Evolutionary conservation across 2,329 filamentous ascomycete genomes (phyloP).

Genomic region (Biscogniauxia sp.): DNA sequence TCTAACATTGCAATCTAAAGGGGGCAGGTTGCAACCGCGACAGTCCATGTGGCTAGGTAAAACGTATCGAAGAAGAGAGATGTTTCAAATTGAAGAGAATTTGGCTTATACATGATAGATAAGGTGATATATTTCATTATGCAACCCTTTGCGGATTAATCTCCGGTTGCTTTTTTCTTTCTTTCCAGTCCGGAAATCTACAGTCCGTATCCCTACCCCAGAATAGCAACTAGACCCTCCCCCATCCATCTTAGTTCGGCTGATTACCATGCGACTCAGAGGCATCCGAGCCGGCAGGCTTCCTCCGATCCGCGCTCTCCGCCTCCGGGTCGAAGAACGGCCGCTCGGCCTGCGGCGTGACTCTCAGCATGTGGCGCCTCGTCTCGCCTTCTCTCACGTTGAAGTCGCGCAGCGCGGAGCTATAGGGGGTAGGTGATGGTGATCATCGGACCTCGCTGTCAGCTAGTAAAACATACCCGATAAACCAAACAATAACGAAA

Average conservation of each 20-base stretch:
- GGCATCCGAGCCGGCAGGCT: not conserved
- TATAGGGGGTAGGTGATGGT: not conserved
- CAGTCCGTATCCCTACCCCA: no score
- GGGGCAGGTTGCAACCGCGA: no score
- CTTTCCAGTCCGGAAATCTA: no score
- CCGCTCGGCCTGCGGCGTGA: constrained; percentile 33
- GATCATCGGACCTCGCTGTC: not conserved
- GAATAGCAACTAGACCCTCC: not conserved
- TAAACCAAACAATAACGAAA: not conserved
- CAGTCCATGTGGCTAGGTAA: no score
- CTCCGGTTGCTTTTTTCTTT: no score
- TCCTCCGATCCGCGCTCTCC: constrained; percentile 1
- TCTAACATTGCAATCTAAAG: no score
- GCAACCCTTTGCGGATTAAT: no score
- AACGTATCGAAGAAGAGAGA: no score
- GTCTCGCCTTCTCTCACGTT: constrained; percentile 10
- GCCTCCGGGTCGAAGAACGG: constrained; percentile 26
- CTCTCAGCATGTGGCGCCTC: constrained; percentile 28
- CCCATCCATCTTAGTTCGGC: not conserved
- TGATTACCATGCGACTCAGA: not conserved
- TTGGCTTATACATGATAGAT: no score
- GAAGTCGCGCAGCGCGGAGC: constrained; percentile 22
- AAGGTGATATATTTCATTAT: no score
- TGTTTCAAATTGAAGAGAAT: no score
- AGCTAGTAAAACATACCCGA: no score